phyloP scores from a whole-genome alignment of 192 early-diverging fungal genomes.

The Linnemannia elongata region DNA sequence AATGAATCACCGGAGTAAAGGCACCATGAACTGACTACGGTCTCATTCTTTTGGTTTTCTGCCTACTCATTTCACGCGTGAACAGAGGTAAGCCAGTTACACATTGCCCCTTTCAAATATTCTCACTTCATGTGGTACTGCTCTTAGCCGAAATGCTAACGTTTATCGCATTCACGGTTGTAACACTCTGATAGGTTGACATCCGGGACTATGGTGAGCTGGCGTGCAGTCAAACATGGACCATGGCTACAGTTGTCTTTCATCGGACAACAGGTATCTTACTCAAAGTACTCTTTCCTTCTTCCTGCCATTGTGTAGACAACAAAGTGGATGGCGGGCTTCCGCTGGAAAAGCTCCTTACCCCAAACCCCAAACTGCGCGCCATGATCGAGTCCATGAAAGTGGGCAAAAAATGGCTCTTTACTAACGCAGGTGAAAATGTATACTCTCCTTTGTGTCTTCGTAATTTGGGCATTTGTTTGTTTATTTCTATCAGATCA shows the following conservation, averaged over 20 bases:
- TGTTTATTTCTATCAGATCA: background rate
- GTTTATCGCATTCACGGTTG: background rate
- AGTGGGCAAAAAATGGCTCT: slow-evolving; percentile 76
- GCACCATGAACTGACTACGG: background rate
- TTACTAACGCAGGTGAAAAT: slow-evolving; percentile 80
- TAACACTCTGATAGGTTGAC: slow-evolving; percentile 12
- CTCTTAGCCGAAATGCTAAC: background rate
- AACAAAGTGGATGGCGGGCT: slow-evolving; percentile 75
- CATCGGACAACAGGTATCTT: background rate
- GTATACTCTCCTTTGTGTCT: slow-evolving; percentile 26
- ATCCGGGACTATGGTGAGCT: slow-evolving; percentile 36
- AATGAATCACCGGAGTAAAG: background rate
- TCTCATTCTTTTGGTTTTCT: background rate
- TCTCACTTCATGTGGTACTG: background rate
- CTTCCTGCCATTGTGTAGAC: slow-evolving; percentile 19
- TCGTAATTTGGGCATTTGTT: background rate
- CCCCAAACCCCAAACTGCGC: slow-evolving; percentile 68
- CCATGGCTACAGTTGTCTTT: background rate
- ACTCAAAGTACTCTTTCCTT: background rate
- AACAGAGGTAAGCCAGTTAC: background rate
- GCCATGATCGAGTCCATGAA: slow-evolving; percentile 67
- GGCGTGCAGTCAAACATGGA: background rate
- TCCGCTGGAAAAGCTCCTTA: slow-evolving; percentile 73
- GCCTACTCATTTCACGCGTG: background rate
- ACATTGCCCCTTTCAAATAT: background rate